These are phyloP conservation scores for Anaeromyces robustus DNA, from an alignment of 192 early-diverging fungal genomes.

Conservation along the genomic window DNA sequence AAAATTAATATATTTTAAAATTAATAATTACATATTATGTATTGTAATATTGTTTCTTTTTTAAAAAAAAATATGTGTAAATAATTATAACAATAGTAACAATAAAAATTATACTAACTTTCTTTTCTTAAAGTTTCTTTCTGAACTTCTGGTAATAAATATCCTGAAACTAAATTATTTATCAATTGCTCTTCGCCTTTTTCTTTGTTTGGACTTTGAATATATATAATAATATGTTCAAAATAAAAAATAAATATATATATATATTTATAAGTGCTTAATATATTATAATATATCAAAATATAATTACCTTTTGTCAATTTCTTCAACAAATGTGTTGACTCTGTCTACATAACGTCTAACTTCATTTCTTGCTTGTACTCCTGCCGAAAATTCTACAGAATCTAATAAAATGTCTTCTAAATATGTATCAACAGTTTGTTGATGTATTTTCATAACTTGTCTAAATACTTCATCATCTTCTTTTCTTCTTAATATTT, in stretches of 20 bases:
- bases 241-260: background rate
- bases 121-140: slow-evolving; percentile 18
- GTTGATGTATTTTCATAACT: slow-evolving; percentile 33
- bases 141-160: slow-evolving; percentile 42
- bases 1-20: no score
- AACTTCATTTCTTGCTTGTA: slow-evolving; percentile 23
- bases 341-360: slow-evolving; percentile 24
- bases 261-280: background rate
- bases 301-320: slow-evolving; percentile 11
- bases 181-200: slow-evolving; percentile 16
- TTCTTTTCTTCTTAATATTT: slow-evolving; percentile 19
- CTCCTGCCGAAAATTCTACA: slow-evolving; percentile 16
- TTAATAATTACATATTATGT: no score
- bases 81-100: no score
- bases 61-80: no score
- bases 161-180: slow-evolving; percentile 28
- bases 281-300: background rate
- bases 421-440: slow-evolving; percentile 38
- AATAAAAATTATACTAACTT: slow-evolving; percentile 10
- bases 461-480: slow-evolving; percentile 39
- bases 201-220: background rate
- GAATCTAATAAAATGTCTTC: slow-evolving; percentile 24
- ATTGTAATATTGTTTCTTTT: no score
- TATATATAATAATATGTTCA: no score
- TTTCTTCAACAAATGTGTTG: slow-evolving; percentile 8